phyloP scores from a whole-genome alignment of 2,329 filamentous ascomycete genomes.

The Talaromyces atroroseus region DNA sequence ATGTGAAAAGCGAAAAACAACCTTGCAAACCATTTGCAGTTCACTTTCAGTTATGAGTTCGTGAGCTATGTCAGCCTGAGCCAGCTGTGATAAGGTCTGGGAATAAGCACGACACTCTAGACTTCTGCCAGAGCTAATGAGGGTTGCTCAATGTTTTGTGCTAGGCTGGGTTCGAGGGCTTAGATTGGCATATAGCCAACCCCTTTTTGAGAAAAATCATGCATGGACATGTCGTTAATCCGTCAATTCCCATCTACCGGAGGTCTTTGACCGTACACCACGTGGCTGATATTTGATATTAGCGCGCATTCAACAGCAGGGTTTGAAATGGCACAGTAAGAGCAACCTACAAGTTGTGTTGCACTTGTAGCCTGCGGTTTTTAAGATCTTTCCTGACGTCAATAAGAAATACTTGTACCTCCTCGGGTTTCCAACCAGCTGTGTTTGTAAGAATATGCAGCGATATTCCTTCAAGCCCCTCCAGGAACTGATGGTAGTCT shows the following conservation, averaged over 20 bases:
- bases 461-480: slow-evolving; percentile 10
- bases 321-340: not conserved
- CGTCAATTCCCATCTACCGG: slow-evolving; percentile 34
- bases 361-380: slow-evolving; percentile 7
- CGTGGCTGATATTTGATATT: slow-evolving; percentile 2
- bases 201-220: too few relatives aligned
- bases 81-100: too few relatives aligned
- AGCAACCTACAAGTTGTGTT: slow-evolving; percentile 10
- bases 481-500: slow-evolving; percentile 10
- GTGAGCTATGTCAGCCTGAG: too few relatives aligned
- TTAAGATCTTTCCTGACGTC: slow-evolving; percentile 9
- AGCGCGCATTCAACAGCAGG: not conserved
- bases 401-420: slow-evolving; percentile 9
- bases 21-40: too few relatives aligned
- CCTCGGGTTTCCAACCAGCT: slow-evolving; percentile 9
- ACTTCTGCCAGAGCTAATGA: too few relatives aligned
- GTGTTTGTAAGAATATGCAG: slow-evolving; percentile 9
- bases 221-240: not conserved
- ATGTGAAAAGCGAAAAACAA: too few relatives aligned
- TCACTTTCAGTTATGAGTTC: too few relatives aligned
- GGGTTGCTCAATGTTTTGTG: too few relatives aligned
- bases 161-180: too few relatives aligned
- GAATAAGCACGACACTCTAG: too few relatives aligned
- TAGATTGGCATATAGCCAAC: too few relatives aligned
- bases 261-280: slow-evolving; percentile 12